Conservation (phyloP, 2,329 filamentous ascomycete species). For the Cladosporium cucumerinum region DNA sequence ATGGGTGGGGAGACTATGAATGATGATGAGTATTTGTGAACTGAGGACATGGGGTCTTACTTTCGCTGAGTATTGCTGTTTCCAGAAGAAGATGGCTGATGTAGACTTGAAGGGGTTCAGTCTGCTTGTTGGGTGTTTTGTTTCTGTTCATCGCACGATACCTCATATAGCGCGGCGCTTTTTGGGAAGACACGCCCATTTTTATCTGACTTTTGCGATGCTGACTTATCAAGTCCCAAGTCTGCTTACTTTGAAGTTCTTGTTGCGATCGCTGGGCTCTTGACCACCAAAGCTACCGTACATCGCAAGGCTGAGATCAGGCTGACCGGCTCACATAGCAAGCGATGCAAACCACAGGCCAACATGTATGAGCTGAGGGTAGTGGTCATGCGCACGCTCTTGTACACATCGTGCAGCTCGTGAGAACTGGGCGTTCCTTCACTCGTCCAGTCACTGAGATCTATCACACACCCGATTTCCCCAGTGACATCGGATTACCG, state of each 20-base stretch:
- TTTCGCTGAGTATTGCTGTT: background rate
- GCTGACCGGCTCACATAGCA: background rate
- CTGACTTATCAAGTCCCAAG: background rate
- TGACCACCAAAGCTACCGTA: too few relatives aligned
- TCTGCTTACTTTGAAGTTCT: background rate
- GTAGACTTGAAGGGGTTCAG: background rate
- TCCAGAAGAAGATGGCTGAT: background rate
- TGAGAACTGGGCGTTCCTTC: too few relatives aligned
- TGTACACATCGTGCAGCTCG: too few relatives aligned
- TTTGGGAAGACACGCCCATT: background rate
- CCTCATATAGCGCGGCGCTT: constrained; percentile 8
- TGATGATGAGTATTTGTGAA: constrained; percentile 28
- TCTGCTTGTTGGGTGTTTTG: background rate
- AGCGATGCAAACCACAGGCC: background rate
- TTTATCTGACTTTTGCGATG: background rate
- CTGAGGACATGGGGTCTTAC: background rate
- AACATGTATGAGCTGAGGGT: background rate
- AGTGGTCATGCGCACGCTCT: background rate
- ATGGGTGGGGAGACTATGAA: constrained; percentile 25
- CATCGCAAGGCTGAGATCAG: background rate
- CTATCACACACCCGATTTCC: too few relatives aligned
- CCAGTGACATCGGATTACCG: too few relatives aligned
- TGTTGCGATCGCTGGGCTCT: background rate
- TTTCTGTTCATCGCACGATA: constrained; percentile 12
- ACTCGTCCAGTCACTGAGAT: too few relatives aligned